Evolutionary conservation across 2,329 filamentous ascomycete species (phyloP).

Genomic region (Paradendryphiella salina): DNA sequence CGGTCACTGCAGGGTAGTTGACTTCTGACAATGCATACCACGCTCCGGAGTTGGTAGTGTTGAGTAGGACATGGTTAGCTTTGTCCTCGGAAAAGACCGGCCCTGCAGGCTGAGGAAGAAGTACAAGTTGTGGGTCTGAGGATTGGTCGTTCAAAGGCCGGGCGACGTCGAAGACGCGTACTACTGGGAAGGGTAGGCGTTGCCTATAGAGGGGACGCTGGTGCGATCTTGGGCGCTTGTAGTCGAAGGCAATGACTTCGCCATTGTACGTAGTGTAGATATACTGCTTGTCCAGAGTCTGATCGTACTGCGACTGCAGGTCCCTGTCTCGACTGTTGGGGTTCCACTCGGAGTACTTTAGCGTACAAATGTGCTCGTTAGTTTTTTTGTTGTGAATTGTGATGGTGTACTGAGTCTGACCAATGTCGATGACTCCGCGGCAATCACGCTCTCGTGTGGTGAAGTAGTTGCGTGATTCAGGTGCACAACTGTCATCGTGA

Average conservation of each 20-base stretch:
- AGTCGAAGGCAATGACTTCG: conserved; percentile 77
- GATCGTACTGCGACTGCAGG: conserved; percentile 77
- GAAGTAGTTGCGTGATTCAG: conserved; percentile 58
- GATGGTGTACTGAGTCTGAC: conserved; percentile 87
- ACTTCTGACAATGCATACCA: conserved; percentile 94
- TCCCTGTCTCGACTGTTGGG: conserved; percentile 91
- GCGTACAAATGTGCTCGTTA: conserved; percentile 77
- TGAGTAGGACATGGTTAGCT: conserved; percentile 69
- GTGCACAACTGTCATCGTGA: conserved; percentile 74
- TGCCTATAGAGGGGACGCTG: conserved; percentile 50
- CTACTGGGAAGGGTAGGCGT: conserved; percentile 75
- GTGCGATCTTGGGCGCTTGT: conserved; percentile 53
- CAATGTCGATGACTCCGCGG: conserved; percentile 76
- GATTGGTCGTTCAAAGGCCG: conserved; percentile 69
- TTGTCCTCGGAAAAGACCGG: conserved; percentile 53
- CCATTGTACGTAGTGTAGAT: conserved; percentile 87
- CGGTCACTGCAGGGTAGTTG: conserved; percentile 81
- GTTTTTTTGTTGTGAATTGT: conserved; percentile 76
- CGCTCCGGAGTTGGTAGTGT: conserved; percentile 80
- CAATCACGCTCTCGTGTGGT: conserved; percentile 65
- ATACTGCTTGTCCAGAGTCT: conserved; percentile 83
- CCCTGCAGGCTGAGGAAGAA: conserved; percentile 82
- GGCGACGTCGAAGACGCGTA: conserved; percentile 85
- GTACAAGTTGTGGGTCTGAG: conserved; percentile 73
- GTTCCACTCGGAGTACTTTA: conserved; percentile 93